These are phyloP conservation scores for Eimeria mitis DNA, from an alignment of 169 alveolate species.

Conservation along the genomic window DNA sequence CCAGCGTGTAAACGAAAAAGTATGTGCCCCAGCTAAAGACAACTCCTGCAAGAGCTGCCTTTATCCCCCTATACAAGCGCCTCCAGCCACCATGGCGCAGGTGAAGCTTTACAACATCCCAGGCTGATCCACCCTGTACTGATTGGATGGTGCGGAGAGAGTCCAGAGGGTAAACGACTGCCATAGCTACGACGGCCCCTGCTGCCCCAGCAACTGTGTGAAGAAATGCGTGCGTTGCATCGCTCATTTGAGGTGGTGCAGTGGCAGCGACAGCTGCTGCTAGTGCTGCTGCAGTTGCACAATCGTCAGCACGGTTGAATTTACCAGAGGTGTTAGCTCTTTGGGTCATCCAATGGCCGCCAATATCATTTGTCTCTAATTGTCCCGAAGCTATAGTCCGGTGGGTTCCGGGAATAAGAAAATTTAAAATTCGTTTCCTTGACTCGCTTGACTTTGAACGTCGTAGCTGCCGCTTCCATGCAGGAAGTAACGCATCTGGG, in stretches of 20 bases:
- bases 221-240: constrained; percentile 71
- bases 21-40: constrained; percentile 83
- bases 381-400: constrained; percentile 6
- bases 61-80: constrained; percentile 75
- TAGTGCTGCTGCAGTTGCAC: constrained; percentile 60
- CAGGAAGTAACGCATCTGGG: constrained; percentile 49
- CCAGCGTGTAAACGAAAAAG: constrained; percentile 72
- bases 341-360: constrained; percentile 71
- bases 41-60: constrained; percentile 78
- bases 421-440: background rate
- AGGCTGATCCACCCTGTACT: constrained; percentile 73
- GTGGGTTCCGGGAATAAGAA: constrained; percentile 31
- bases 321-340: background rate
- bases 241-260: constrained; percentile 43
- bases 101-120: constrained; percentile 39
- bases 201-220: constrained; percentile 81
- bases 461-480: constrained; percentile 61
- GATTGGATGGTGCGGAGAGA: constrained; percentile 75
- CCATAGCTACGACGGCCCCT: constrained; percentile 79
- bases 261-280: constrained; percentile 72
- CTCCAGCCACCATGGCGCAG: constrained; percentile 74
- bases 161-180: constrained; percentile 78
- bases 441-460: constrained; percentile 63
- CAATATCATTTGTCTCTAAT: constrained; percentile 3
- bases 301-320: constrained; percentile 57